phyloP scores from a whole-genome alignment of 179 eudicot species.

The Sideroxylon spinosum region DNA sequence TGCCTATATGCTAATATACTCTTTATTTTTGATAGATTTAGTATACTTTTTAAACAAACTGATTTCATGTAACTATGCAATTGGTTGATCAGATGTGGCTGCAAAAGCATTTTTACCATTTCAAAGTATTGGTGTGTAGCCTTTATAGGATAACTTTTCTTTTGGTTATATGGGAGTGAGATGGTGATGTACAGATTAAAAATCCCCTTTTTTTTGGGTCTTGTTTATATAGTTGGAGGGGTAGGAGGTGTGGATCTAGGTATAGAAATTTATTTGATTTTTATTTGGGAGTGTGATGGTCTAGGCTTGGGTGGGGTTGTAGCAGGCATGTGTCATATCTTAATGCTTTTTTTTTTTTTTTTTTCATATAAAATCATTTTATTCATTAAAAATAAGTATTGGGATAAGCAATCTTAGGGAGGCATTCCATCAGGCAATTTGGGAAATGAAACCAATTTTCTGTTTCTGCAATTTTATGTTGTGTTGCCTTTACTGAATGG shows the following conservation, averaged over 20 bases:
- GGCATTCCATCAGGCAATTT: not conserved
- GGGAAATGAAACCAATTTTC: not conserved
- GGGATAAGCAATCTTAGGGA: not conserved
- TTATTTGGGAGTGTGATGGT: too few relatives aligned
- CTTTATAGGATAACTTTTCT: too few relatives aligned
- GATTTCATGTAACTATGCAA: not conserved
- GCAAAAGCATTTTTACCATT: not conserved
- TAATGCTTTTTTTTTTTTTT: not conserved
- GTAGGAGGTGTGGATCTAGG: too few relatives aligned
- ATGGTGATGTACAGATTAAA: too few relatives aligned
- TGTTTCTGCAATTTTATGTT: not conserved
- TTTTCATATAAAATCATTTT: not conserved
- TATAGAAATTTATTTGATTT: too few relatives aligned
- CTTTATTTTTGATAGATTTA: too few relatives aligned
- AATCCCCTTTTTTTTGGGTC: too few relatives aligned
- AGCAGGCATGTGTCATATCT: too few relatives aligned
- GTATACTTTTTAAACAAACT: not conserved
- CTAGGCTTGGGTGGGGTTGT: too few relatives aligned
- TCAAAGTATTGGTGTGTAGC: too few relatives aligned
- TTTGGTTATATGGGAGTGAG: not conserved
- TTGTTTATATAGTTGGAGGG: too few relatives aligned
- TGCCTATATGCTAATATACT: too few relatives aligned
- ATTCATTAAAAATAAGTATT: not conserved
- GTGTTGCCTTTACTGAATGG: not conserved
- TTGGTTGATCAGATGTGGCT: constrained; percentile 1